Conservation (phyloP, 169 alveolate genomes). For the Plasmodium gonderi region DNA sequence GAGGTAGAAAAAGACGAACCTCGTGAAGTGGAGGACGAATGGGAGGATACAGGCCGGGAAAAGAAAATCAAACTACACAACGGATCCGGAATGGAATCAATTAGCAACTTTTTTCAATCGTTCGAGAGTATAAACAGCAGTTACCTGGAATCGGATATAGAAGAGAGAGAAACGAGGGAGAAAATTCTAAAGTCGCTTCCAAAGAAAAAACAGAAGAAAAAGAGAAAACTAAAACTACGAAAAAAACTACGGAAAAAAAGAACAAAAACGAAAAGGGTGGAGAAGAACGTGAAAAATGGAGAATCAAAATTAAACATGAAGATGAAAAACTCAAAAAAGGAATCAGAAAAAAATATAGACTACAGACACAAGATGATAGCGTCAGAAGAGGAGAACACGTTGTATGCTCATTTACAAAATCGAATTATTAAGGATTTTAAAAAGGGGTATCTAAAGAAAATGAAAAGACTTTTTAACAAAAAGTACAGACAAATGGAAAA, state of each 20-base stretch:
- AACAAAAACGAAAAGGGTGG: not conserved
- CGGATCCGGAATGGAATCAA: not conserved
- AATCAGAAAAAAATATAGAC: no score
- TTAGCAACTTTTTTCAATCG: not conserved
- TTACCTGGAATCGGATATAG: not conserved
- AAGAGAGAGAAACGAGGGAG: not conserved
- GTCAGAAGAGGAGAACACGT: not conserved
- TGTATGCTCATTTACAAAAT: constrained; percentile 4
- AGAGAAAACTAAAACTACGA: not conserved
- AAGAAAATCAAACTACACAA: not conserved
- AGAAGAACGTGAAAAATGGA: not conserved
- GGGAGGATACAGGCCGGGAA: no score
- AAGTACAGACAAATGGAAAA: constrained; percentile 27
- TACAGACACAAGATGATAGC: not conserved
- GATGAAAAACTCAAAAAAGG: no score
- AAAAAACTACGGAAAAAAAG: not conserved
- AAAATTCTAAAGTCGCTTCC: not conserved
- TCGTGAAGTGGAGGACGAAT: not conserved
- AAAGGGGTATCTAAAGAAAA: constrained; percentile 27
- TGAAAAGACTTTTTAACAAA: constrained; percentile 26
- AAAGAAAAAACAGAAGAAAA: not conserved
- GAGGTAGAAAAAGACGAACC: not conserved
- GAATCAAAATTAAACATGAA: not conserved
- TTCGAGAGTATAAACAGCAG: constrained; percentile 3
- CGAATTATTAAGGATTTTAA: constrained; percentile 12